Evolutionary conservation across 306 rosid species (phyloP).

Genomic region (Quercus alba): DNA sequence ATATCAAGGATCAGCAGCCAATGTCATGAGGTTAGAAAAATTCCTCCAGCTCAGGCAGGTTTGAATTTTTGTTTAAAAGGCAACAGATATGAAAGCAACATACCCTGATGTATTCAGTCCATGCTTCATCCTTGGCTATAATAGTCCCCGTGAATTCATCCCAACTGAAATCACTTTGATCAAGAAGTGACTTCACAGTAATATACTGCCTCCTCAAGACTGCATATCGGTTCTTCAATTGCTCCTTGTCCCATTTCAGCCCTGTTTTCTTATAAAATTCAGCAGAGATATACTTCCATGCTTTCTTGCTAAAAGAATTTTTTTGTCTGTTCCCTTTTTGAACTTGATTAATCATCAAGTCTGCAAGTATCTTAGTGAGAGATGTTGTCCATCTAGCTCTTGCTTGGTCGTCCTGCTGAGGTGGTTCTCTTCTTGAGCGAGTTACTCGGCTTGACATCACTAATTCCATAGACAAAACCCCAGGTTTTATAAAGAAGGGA

Average conservation of each 20-base stretch:
- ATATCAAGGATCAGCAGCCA: slow-evolving; percentile 9
- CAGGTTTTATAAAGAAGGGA: neutral
- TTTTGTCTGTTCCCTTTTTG: slow-evolving; percentile 49
- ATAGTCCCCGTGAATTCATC: slow-evolving; percentile 63
- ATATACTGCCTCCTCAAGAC: slow-evolving; percentile 62
- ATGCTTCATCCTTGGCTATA: slow-evolving; percentile 48
- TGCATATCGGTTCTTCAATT: slow-evolving; percentile 67
- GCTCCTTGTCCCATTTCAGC: slow-evolving; percentile 77
- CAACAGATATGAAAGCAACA: slow-evolving; percentile 21
- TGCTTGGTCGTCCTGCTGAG: slow-evolving; percentile 54
- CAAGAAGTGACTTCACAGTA: slow-evolving; percentile 54
- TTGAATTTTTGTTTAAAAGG: neutral
- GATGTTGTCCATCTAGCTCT: slow-evolving; percentile 69
- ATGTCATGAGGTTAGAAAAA: slow-evolving; percentile 8
- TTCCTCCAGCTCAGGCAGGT: slow-evolving; percentile 16
- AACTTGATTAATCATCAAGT: slow-evolving; percentile 62
- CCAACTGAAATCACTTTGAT: slow-evolving; percentile 49
- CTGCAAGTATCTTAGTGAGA: slow-evolving; percentile 64
- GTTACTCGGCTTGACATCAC: slow-evolving; percentile 58
- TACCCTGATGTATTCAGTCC: slow-evolving; percentile 66
- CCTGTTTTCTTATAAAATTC: slow-evolving; percentile 55
- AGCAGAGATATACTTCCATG: slow-evolving; percentile 65
- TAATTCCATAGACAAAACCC: slow-evolving; percentile 6
- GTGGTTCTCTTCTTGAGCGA: slow-evolving; percentile 39
- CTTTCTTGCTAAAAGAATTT: slow-evolving; percentile 61